These are phyloP conservation scores for Pulicaria dysenterica DNA, from an alignment of 129 eudicot genomes.

Conservation along the genomic window DNA sequence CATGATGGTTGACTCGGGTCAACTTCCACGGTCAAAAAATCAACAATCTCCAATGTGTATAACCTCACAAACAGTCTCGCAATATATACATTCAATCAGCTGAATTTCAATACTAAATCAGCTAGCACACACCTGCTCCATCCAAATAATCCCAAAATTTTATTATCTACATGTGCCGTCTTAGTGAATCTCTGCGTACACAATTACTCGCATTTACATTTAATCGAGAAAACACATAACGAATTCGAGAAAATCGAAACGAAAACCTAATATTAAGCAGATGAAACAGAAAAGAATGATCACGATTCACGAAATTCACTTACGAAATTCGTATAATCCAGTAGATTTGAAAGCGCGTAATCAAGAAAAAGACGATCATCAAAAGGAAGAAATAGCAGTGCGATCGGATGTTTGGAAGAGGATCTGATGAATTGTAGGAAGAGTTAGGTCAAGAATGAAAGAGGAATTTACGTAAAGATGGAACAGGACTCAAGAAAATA, in stretches of 20 bases:
- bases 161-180: not conserved
- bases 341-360: conserved; percentile 12
- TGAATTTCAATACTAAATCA: conserved; percentile 1
- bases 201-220: conserved; percentile 19
- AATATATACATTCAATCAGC: conserved; percentile 2
- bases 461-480: conserved; percentile 20
- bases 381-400: not conserved
- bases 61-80: conserved; percentile 11
- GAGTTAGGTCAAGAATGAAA: conserved; percentile 31
- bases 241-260: not conserved
- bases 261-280: conserved; percentile 1
- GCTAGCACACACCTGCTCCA: conserved; percentile 9
- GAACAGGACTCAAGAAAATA: not conserved
- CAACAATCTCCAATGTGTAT: conserved; percentile 17
- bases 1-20: conserved; percentile 36
- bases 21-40: conserved; percentile 23
- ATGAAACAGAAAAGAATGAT: conserved; percentile 2
- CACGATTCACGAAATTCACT: conserved; percentile 9
- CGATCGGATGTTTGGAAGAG: conserved; percentile 19
- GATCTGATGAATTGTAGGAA: conserved; percentile 22
- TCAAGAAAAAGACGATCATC: conserved; percentile 12
- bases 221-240: conserved; percentile 9
- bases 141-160: not conserved
- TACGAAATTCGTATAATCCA: conserved; percentile 25
- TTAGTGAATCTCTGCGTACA: not conserved